A percentile compares a stretch with the other conserved stretches of the same genome.
phyloP scores from a whole-genome alignment of 176 grass and related monocot species.

The Aegilops speltoides region DNA sequence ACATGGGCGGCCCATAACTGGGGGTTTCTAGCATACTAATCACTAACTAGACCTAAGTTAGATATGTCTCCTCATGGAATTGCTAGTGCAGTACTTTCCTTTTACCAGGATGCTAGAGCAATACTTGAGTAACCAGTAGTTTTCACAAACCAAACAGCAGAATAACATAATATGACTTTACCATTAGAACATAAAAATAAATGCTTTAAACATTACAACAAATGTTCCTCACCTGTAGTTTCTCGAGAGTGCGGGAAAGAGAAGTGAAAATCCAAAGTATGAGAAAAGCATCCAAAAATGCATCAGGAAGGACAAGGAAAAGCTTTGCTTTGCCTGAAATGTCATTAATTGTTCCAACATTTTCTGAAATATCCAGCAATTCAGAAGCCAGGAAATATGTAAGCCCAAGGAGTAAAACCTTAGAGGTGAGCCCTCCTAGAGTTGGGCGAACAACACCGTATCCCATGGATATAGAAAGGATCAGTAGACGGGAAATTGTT shows the following conservation, averaged over 20 bases:
- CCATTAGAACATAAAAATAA: neutral
- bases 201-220: neutral
- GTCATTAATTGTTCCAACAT: constrained; percentile 99
- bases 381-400: constrained; percentile 97
- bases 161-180: neutral
- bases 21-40: neutral
- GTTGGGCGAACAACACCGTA: constrained; percentile 97
- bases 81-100: neutral
- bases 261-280: constrained; percentile 99
- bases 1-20: neutral
- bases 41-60: constrained; percentile 2
- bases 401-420: constrained; percentile 94
- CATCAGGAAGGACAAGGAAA: constrained; percentile 93
- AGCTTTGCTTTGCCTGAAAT: constrained; percentile 92
- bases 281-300: constrained; percentile 97
- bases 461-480: constrained; percentile 97
- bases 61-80: neutral
- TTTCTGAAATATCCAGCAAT: constrained; percentile 79
- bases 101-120: neutral
- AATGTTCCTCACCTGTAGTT: constrained; percentile 66
- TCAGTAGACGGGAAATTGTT: constrained; percentile 86
- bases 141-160: neutral
- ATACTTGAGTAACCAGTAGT: neutral
- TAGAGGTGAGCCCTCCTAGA: constrained; percentile 90
- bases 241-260: constrained; percentile 94